These are phyloP conservation scores for Colletotrichum limetticola DNA, from an alignment of 2,329 filamentous ascomycete species.

Conservation along the genomic window DNA sequence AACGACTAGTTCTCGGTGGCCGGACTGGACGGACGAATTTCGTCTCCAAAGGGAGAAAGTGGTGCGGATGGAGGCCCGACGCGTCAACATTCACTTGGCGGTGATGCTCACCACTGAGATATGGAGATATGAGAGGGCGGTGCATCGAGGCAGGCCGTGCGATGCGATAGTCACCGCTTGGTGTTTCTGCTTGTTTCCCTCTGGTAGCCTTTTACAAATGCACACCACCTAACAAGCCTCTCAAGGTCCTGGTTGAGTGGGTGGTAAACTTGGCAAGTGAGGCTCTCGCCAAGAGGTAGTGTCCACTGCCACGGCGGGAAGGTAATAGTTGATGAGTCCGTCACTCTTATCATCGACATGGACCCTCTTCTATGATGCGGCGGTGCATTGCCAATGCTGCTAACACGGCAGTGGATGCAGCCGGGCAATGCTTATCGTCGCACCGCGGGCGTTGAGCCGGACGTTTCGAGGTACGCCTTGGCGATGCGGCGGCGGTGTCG, in stretches of 20 bases:
- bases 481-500: conserved; percentile 15
- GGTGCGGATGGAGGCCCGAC: not conserved
- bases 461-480: conserved; percentile 30
- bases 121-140: not conserved
- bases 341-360: not conserved
- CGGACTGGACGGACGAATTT: not conserved
- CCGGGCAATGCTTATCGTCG: conserved; percentile 23
- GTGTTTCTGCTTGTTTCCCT: conserved; percentile 4
- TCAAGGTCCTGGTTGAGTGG: not conserved
- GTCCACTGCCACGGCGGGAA: not conserved
- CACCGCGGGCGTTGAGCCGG: not conserved
- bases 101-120: not conserved
- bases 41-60: not conserved
- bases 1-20: not conserved
- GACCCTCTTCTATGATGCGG: not conserved
- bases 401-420: conserved; percentile 18
- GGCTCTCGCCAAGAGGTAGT: conserved; percentile 28
- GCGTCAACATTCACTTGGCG: conserved; percentile 4
- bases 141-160: not conserved
- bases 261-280: not conserved
- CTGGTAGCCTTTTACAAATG: too few relatives aligned
- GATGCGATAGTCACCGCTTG: not conserved
- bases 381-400: conserved; percentile 3
- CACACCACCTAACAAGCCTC: not conserved
- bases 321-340: not conserved